Base-by-base conservation (phyloP, 768 basidiomycete species). In the Lactarius pseudohatsudake region DNA sequence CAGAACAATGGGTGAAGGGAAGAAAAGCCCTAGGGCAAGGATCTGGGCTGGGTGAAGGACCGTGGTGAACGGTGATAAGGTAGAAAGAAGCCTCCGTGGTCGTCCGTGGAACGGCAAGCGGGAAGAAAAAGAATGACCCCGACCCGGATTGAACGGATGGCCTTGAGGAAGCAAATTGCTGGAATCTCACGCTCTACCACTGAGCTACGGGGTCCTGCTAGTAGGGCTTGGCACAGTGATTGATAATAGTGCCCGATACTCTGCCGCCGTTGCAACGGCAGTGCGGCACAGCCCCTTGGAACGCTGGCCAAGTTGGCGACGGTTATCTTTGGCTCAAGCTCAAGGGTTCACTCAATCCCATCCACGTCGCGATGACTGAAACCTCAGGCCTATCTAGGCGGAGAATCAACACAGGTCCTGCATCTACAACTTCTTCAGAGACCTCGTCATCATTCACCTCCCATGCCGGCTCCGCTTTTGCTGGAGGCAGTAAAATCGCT, bases 401-500 rank as follows among this genome's bases (percentile, higher is more conserved):
- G 71, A 84, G 86, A 62, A 83, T 86, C 26, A 80, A 77, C 66
- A 79, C 76, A 22, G 70, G 73, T 38, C 76, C 81, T n/a, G 72
- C 76, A 16, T 77, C 79, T 22, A 74, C 78, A 4, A 64, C 73
- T 54, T 72, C 80, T 63, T 75, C 74, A 64, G 78, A 76, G 66
- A 71, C 75, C 38, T 69, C 72, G n/a, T 71, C 75, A 11, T 78
- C 82, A 20, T 20, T 64, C 34, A 57, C 69, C 4, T 59, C 61
- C 26, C 89, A 91, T 74, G 91, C 89, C 0, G 89, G 92, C 65
- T 86, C 89, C 28, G 94, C 94, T 2, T 90, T 96, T 69, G 89
- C 90, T 66, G 91, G 94, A 57, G 87, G 94, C 32, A 86, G 84
- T 72, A 93, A 89, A 80, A 86, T 99, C 73, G 97, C 96, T 6